Evolutionary conservation across 805 yeast species (phyloP).

Genomic region (Yamadazyma paraphyllophila): DNA sequence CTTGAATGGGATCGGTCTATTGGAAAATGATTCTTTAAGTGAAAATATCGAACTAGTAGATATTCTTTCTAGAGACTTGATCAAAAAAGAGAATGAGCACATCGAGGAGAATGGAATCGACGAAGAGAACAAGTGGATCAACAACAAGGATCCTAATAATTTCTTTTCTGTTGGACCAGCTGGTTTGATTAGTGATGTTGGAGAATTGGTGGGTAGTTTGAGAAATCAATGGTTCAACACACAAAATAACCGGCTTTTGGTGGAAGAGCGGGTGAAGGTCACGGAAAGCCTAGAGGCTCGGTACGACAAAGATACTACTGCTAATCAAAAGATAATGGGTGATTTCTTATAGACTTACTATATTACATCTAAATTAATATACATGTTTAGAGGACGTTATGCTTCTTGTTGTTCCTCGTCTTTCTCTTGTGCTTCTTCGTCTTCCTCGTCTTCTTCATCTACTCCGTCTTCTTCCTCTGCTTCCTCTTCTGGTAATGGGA

Average conservation of each 20-base stretch:
- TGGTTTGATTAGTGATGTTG: conserved; percentile 63
- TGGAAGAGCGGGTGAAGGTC: not conserved
- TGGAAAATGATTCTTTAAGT: conserved; percentile 20
- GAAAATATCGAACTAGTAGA: conserved; percentile 20
- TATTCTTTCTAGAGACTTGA: conserved; percentile 34
- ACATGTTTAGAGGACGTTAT: not conserved
- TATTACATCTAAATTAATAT: conserved; percentile 1
- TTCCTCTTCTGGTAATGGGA: conserved; percentile 44
- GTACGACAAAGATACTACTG: conserved; percentile 7
- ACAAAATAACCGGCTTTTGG: conserved; percentile 1
- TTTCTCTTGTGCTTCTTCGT: conserved; percentile 22
- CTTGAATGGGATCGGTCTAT: conserved; percentile 8
- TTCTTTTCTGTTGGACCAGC: conserved; percentile 63
- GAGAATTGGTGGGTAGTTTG: conserved; percentile 54
- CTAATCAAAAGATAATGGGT: conserved; percentile 11
- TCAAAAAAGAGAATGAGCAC: conserved; percentile 33
- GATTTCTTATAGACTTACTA: conserved; percentile 7
- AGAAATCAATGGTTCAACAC: conserved; percentile 31
- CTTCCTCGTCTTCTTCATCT: conserved; percentile 9
- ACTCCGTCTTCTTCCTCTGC: conserved; percentile 15
- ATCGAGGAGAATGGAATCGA: conserved; percentile 25
- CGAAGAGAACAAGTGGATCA: conserved; percentile 50
- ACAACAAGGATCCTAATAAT: conserved; percentile 39
- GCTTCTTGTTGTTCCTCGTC: conserved; percentile 2
- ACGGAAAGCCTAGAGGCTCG: not conserved